A percentile compares a stretch with the other conserved stretches of the same genome.
Conservation (phyloP, 2,329 filamentous ascomycete species). For the Torrubiella hemipterigena region DNA sequence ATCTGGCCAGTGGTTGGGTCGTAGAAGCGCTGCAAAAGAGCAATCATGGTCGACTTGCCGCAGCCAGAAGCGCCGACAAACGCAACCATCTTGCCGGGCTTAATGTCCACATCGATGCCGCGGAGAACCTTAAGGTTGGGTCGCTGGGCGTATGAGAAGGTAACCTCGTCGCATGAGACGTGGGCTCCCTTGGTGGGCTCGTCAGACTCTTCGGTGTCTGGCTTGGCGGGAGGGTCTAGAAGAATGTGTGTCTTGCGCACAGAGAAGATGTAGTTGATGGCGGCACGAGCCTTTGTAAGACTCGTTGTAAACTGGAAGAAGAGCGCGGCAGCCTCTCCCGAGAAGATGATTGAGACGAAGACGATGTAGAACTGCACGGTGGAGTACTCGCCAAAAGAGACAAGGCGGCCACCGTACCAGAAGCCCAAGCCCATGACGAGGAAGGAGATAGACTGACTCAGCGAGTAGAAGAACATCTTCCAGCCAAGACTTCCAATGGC, state of each 20-base stretch:
- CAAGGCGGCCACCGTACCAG: conserved; percentile 25
- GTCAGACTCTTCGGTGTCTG: background rate
- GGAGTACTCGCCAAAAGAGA: conserved; percentile 33
- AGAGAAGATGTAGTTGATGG: conserved; percentile 36
- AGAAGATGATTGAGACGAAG: conserved; percentile 37
- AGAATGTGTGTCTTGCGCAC: conserved; percentile 20
- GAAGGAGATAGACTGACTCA: conserved; percentile 26
- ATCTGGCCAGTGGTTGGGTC: conserved; percentile 20
- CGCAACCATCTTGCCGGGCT: conserved; percentile 36
- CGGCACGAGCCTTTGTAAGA: conserved; percentile 35
- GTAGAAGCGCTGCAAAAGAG: conserved; percentile 34
- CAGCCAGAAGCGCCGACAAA: conserved; percentile 46
- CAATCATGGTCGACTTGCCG: conserved; percentile 49
- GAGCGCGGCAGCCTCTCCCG: conserved; percentile 25
- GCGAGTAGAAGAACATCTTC: conserved; percentile 28
- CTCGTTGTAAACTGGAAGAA: conserved; percentile 37
- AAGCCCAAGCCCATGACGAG: conserved; percentile 26
- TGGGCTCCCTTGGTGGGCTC: conserved; percentile 15
- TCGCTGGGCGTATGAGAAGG: conserved; percentile 44
- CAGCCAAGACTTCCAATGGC: conserved; percentile 18
- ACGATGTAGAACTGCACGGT: conserved; percentile 35
- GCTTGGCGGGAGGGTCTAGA: conserved; percentile 11
- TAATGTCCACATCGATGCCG: conserved; percentile 26
- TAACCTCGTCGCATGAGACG: conserved; percentile 37
- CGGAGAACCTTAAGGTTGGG: conserved; percentile 22